These are phyloP conservation scores for Thielaviopsis punctulata DNA, from an alignment of 2,329 filamentous ascomycete genomes.

Conservation along the genomic window DNA sequence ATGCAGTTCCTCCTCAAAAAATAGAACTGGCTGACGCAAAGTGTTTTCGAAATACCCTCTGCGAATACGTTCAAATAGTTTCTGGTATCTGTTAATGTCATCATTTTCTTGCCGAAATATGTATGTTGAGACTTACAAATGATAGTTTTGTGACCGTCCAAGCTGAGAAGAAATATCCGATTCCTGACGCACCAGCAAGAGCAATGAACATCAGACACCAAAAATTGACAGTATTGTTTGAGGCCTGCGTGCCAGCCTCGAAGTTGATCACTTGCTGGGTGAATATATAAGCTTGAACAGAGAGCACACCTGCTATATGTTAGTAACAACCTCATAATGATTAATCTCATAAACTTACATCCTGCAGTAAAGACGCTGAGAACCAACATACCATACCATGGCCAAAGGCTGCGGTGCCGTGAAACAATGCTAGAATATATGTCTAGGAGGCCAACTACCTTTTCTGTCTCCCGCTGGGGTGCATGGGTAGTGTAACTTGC, in stretches of 20 bases:
- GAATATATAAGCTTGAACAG: constrained; percentile 13
- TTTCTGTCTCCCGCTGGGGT: background rate
- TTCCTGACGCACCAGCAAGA: constrained; percentile 16
- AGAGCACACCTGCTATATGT: constrained; percentile 1
- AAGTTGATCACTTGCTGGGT: constrained; percentile 12
- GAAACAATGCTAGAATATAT: constrained; percentile 10
- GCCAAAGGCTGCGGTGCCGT: constrained; percentile 9
- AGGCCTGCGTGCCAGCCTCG: background rate
- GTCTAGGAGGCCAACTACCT: constrained; percentile 1
- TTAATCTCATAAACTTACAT: constrained; percentile 7
- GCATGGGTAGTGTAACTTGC: background rate
- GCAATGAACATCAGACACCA: constrained; percentile 20
- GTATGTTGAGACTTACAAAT: constrained; percentile 10
- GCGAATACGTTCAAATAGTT: constrained; percentile 15
- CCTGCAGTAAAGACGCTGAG: constrained; percentile 10
- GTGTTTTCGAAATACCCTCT: constrained; percentile 18
- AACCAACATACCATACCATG: constrained; percentile 11
- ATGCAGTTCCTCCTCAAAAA: constrained; percentile 18
- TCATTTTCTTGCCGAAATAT: background rate
- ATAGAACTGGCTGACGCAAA: constrained; percentile 17
- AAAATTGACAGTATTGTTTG: constrained; percentile 13
- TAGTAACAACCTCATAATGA: background rate
- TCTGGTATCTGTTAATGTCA: constrained; percentile 4
- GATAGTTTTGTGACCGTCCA: constrained; percentile 15
- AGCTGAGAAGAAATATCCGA: constrained; percentile 17